Percentiles rank a stretch among this genome's conserved stretches.
Conservation (phyloP, 129 eudicot genomes). For the Flaveria bidentis region DNA sequence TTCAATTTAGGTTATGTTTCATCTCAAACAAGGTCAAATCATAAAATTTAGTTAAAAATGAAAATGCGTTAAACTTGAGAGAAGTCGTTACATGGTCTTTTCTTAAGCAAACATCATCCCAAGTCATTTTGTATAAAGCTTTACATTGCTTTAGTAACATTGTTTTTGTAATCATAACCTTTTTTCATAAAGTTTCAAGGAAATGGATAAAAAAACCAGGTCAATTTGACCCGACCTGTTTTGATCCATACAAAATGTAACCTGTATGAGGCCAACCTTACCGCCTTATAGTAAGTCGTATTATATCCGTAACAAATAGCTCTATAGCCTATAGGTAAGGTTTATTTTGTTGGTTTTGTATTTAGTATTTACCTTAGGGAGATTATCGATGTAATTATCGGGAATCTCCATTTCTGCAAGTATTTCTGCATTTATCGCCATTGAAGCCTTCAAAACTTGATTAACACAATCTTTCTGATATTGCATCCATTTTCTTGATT, state of each 20-base stretch:
- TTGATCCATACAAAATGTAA: neutral
- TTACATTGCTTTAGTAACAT: no score
- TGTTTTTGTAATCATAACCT: no score
- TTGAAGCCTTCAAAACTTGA: constrained; percentile 86
- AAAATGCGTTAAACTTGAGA: neutral
- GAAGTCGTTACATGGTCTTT: no score
- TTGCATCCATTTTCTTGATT: constrained; percentile 59
- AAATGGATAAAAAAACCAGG: no score
- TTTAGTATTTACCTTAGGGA: constrained; percentile 47
- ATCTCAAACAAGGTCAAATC: neutral
- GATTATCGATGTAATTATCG: constrained; percentile 66
- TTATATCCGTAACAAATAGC: no score
- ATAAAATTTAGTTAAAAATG: neutral
- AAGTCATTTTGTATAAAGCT: no score
- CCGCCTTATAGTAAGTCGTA: neutral
- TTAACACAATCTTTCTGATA: constrained; percentile 77
- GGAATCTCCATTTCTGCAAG: constrained; percentile 82
- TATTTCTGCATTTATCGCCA: constrained; percentile 82
- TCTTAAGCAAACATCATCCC: no score
- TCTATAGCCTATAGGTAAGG: no score
- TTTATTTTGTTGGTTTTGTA: neutral
- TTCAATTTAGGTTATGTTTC: neutral
- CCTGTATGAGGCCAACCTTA: neutral
- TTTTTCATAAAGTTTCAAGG: no score
- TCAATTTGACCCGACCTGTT: no score